Evolutionary conservation across 1,284 basidiomycete species (phyloP), one percentile per base, ranked within the genome.

Genomic region (Microbotryum intermedium): DNA sequence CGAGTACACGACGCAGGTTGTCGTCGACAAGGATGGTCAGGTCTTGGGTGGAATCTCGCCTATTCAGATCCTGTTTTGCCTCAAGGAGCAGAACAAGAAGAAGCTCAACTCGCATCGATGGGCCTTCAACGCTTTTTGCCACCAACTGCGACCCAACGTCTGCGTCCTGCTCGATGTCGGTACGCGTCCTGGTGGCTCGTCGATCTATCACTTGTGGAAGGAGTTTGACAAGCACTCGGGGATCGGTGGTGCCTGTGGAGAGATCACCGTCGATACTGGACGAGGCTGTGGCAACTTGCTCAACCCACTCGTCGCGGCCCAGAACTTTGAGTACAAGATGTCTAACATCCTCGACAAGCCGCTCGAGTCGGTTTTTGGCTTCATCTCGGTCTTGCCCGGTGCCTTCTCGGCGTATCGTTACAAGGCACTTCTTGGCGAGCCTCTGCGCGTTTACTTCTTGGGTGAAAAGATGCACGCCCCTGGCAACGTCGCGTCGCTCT

Each of bases 171-270:
- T 97, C 48, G 93, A 97, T 71, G 92, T 95, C 23, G 94, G 93
- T 1, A 97, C 93, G 0, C 85, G 86, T 80, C 93, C 93, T 0
- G 89, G 88, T 3, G 83, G 86, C 9, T 88, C 85, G 49, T 85
- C 83, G 20, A 93, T 97, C 71, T 97, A 97, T 74, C 89, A 95
- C 71, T 78, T 97, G 11, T 97, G 93, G 93, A 95, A 97, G 76
- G 87, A 60, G 30, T 66, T 70, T 50, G 67, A 95, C 76, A 88
- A 87, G 29, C 93, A 94, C 67, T 90, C 34, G 13, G 34, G 34
- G 34, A 39, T 95, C 39, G 93, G 91, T 0, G 93, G 94, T 29
- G 93, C 94, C 6, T 67, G 66, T 34, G 66, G 66, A 11, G 66
- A 67, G 47, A 65, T 65, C 44, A 57, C 57, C 34, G 60, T 61